Evolutionary conservation across 2,329 filamentous ascomycete genomes (phyloP), one percentile per base, ranked within the genome.

Genomic region (Fusarium equiseti): DNA sequence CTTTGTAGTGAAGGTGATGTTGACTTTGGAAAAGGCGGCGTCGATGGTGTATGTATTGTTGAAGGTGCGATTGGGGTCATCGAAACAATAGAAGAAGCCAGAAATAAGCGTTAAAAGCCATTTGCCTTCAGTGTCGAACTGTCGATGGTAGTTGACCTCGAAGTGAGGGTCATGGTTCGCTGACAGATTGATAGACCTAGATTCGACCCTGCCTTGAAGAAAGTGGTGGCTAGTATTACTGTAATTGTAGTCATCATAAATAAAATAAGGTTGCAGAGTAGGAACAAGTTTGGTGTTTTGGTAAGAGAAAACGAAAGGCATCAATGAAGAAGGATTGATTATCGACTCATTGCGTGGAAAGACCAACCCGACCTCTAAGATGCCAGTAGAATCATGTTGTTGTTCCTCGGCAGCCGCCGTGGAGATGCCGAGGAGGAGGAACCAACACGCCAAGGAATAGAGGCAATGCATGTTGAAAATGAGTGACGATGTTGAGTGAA

Each of bases 281-380:
- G 42, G 32, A 2, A 48, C 3, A 16, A 63, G 55, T 24, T 20
- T 4, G 8, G 27, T 26, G 8, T 53, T 53, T 48, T 22, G 32
- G 60, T 35, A 63, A 13, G 48, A 59, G 26, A 63, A 48, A 26
- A 63, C 12, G n/a, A 63, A 29, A n/a, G 60, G 60, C 15, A 40
- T 46, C 11, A 59, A 8, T 15, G 24, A 29, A 12, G 55, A 35
- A 1, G 48, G 54, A 35, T 24, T 18, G 9, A 50, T 43, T 29
- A 15, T 50, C 46, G 60, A 43, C 20, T 63, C 48, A 18, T 63
- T 59, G 42, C 60, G 60, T 26, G 60, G 60, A 31, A 63, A 63
- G 24, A 63, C 55, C 11, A 63, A 3, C 22, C 27, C 32, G 6
- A 63, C 6, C 16, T 53, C 48, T 26, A 59, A 9, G 7, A 8